Evolutionary conservation across 2,329 filamentous ascomycete genomes (phyloP).

Genomic region (Didymosphaeria variabile): DNA sequence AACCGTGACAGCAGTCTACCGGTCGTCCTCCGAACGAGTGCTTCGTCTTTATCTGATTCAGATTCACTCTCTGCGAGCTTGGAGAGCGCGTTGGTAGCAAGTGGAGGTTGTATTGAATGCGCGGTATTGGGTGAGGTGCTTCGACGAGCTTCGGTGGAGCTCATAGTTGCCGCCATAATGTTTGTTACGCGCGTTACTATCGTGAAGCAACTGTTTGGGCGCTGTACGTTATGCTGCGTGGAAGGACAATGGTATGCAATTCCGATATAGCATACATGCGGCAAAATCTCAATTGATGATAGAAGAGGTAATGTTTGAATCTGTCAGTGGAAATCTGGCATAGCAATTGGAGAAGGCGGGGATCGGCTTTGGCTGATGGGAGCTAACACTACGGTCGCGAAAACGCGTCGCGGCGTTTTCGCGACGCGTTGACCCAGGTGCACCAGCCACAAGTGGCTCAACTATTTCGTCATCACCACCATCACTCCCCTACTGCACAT

Average conservation of each 20-base stretch:
- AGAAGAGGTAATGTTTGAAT: neutral
- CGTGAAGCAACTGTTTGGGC: neutral
- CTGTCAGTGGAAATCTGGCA: neutral
- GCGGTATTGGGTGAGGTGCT: slow-evolving; percentile 1
- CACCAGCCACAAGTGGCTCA: slow-evolving; percentile 23
- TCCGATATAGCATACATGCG: neutral
- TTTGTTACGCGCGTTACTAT: neutral
- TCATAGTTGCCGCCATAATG: slow-evolving; percentile 1
- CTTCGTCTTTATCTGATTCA: slow-evolving; percentile 46
- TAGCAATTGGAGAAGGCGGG: slow-evolving; percentile 14
- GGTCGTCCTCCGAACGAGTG: slow-evolving; percentile 57
- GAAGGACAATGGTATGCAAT: neutral
- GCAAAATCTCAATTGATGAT: neutral
- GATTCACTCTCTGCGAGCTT: slow-evolving; percentile 58
- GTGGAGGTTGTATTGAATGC: slow-evolving; percentile 34
- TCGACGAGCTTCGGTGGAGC: neutral
- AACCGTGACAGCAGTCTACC: slow-evolving; percentile 73
- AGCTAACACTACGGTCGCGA: slow-evolving; percentile 7
- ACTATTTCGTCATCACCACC: neutral
- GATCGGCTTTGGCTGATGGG: slow-evolving; percentile 12
- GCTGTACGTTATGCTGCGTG: neutral
- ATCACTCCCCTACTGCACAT: neutral
- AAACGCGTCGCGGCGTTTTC: neutral
- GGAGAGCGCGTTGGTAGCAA: slow-evolving; percentile 59
- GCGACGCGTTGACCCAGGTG: neutral